These are phyloP conservation scores for Sporopachydermia quercuum DNA, from an alignment of 805 yeast species.

Conservation along the genomic window DNA sequence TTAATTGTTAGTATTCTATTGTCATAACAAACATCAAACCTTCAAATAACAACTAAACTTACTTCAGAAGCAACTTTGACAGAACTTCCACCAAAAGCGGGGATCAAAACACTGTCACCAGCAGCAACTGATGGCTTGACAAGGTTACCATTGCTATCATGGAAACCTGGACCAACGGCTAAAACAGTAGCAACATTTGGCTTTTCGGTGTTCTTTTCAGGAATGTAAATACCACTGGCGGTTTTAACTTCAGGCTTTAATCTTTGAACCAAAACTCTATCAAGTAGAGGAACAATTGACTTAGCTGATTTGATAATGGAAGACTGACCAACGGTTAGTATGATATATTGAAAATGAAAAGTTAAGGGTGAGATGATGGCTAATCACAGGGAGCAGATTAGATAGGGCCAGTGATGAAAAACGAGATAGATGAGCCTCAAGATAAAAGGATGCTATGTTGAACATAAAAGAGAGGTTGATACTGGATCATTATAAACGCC, in stretches of 20 bases:
- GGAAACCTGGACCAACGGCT: slow-evolving; percentile 90
- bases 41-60: slow-evolving; percentile 2
- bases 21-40: not conserved
- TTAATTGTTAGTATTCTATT: not conserved
- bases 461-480: no score
- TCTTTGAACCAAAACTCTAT: slow-evolving; percentile 93
- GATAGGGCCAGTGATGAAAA: no score
- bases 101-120: slow-evolving; percentile 92
- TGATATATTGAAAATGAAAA: no score
- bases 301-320: slow-evolving; percentile 53
- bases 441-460: no score
- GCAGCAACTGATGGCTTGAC: slow-evolving; percentile 62
- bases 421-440: no score
- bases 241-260: slow-evolving; percentile 83
- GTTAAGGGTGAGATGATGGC: no score
- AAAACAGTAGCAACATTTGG: slow-evolving; percentile 83
- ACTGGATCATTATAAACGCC: no score
- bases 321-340: no score
- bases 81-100: slow-evolving; percentile 84
- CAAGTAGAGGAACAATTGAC: slow-evolving; percentile 81
- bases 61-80: slow-evolving; percentile 78
- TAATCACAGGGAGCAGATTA: no score
- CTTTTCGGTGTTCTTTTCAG: slow-evolving; percentile 92
- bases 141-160: slow-evolving; percentile 59
- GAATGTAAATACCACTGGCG: slow-evolving; percentile 83